Evolutionary conservation across 2,329 filamentous ascomycete genomes (phyloP).

Genomic region (Exutisphaerella laricina): DNA sequence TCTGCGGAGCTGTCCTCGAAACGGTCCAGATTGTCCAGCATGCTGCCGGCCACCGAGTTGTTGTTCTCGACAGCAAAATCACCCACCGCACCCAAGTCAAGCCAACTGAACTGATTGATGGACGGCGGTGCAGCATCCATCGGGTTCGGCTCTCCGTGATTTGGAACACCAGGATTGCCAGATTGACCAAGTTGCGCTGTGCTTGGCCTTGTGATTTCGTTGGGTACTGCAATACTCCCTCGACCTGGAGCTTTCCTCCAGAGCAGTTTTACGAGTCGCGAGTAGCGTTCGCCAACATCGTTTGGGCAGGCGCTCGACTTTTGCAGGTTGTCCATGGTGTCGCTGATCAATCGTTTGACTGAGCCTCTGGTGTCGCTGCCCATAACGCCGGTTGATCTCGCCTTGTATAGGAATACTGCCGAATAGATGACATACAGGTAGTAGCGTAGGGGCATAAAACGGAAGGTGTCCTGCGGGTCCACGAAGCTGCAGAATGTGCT

Average conservation of each 20-base stretch:
- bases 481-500: slow-evolving; percentile 56
- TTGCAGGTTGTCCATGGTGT: slow-evolving; percentile 55
- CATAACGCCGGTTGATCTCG: slow-evolving; percentile 56
- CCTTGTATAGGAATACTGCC: slow-evolving; percentile 61
- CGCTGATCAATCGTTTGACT: slow-evolving; percentile 53
- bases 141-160: slow-evolving; percentile 9
- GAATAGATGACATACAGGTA: slow-evolving; percentile 60
- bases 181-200: slow-evolving; percentile 13
- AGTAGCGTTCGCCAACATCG: slow-evolving; percentile 57
- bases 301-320: slow-evolving; percentile 54
- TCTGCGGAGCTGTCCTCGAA: slow-evolving; percentile 28
- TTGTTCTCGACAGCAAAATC: slow-evolving; percentile 45
- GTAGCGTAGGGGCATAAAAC: slow-evolving; percentile 60
- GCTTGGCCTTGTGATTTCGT: slow-evolving; percentile 17
- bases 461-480: slow-evolving; percentile 53
- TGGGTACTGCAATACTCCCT: slow-evolving; percentile 22
- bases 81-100: slow-evolving; percentile 55
- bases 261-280: slow-evolving; percentile 54
- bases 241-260: slow-evolving; percentile 45
- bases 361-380: slow-evolving; percentile 50
- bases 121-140: slow-evolving; percentile 27
- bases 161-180: slow-evolving; percentile 8
- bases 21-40: slow-evolving; percentile 27
- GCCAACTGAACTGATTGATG: slow-evolving; percentile 56
- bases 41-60: slow-evolving; percentile 24